Base-by-base conservation (phyloP, 345 rosid species). In the Cardamine occulta region DNA sequence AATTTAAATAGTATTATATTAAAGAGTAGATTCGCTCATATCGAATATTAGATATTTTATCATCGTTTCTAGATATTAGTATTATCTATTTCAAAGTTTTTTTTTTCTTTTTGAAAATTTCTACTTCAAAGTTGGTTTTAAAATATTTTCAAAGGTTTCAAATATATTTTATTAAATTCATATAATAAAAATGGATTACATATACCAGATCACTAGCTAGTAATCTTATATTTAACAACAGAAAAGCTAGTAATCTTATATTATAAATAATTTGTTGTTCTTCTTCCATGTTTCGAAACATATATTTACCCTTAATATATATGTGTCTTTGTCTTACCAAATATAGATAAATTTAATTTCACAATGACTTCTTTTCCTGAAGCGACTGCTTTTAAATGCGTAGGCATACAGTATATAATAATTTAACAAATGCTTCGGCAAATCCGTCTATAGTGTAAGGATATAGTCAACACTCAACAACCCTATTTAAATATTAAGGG, bases 381-480 rank as follows among this genome's bases (percentile, higher is more conserved):
- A 28, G 58, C n/a, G 15, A 37, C 66, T 32, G 47, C 53, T 45
- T 56, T 23, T 8, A 29, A 29, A 63, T 63, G 54, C 54, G 17
- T 63, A 52, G 44, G 54, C 26, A 53, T 13, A 39, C 2, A 34
- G 31, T 62, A 61, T 24, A 24, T 24, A 24, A 24, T 63, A 64
- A 37, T 54, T 73, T 11, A 73, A 53, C 40, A 56, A 74, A 66
- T 48, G 60, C 42, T 74, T 40, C 44, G 37, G 42, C 79, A 58
- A 74, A 57, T 74, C 53, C 52, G 57, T 58, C 62, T 6, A 67
- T 26, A 51, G 63, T 26, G 23, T 26, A 70, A 52, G 64, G 42
- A 45, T 54, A 63, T 35, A 76, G 80, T 76, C 74, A 63, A 77
- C 72, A 55, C 66, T 56, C 76, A 77, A 70, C 80, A 63, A 56